Base-by-base conservation (phyloP, 2,329 filamentous ascomycete genomes). In the Phaeosphaeriaceae sp. region DNA sequence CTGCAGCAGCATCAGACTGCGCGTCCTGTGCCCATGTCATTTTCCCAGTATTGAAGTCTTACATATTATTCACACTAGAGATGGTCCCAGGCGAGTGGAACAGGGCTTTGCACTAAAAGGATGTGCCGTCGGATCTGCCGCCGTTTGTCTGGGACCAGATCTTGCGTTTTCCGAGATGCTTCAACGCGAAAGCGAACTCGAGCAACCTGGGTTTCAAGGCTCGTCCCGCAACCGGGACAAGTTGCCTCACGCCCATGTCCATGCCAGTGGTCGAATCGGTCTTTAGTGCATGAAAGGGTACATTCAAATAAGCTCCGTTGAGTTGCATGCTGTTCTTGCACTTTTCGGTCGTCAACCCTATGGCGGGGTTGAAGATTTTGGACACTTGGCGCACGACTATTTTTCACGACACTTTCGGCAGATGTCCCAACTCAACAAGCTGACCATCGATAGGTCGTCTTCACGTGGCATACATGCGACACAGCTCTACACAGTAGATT, bases 181-280 rank as follows among this genome's bases (percentile, higher is more conserved):
- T 53, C 24, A 40, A 47, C 45, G 33, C 45, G 50, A 53, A 50
- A 31, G 33, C 55, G 55, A 57, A 50, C 22, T 48, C 45, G 55
- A 57, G 25, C 13, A 52, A 33, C 51, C 51, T 47, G 33, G 36
- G 9, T n/a, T 17, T 31, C 6, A 57, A 56, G 55, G 55, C 50
- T 57, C 55, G 50, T 53, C 46, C 50, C 50, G 55, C 45, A 40
- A 9, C 17, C 20, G 41, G 41, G 41, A 19, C 41, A 44, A 19
- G 41, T 44, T 20, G 7, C 7, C 41, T 44, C 31, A 36, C 31
- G 31, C 31, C 31, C 31, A 36, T 36, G 31, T 36, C 31, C 31
- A 36, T 36, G 31, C 13, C 31, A 36, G 13, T 36, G 9, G 11
- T 36, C 9, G 13, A 15, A 36, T 36, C 31, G 31, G 31, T 36